Conservation (phyloP, 2,329 filamentous ascomycete genomes). For the Sclerotinia subarctica region DNA sequence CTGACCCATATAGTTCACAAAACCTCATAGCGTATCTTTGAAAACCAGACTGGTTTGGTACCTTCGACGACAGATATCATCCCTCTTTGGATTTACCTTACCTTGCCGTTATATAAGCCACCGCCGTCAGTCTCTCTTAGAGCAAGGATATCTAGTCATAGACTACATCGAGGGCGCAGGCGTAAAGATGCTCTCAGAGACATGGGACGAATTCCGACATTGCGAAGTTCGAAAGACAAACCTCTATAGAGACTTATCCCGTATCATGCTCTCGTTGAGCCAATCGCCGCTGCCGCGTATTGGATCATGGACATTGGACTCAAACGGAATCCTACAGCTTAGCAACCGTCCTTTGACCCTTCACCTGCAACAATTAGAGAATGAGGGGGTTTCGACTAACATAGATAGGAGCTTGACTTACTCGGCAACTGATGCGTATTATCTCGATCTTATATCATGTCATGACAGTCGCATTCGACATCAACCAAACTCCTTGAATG, state of each 20-base stretch:
- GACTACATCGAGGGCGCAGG: slow-evolving; percentile 6
- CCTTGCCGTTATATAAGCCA: slow-evolving; percentile 12
- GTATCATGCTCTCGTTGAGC: slow-evolving; percentile 12
- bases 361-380: slow-evolving; percentile 38
- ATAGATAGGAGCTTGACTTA: slow-evolving; percentile 39
- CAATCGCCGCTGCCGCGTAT: slow-evolving; percentile 9
- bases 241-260: slow-evolving; percentile 12
- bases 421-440: slow-evolving; percentile 33
- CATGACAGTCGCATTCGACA: slow-evolving; percentile 40
- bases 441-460: slow-evolving; percentile 37
- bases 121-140: slow-evolving; percentile 19
- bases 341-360: slow-evolving; percentile 40
- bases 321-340: slow-evolving; percentile 34
- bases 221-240: slow-evolving; percentile 3
- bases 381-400: slow-evolving; percentile 37
- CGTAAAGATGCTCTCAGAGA: slow-evolving; percentile 22
- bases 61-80: slow-evolving; percentile 5
- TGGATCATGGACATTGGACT: slow-evolving; percentile 11
- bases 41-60: slow-evolving; percentile 30
- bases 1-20: slow-evolving; percentile 24
- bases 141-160: slow-evolving; percentile 26
- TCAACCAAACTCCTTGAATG: slow-evolving; percentile 39
- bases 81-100: neutral
- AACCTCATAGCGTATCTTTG: slow-evolving; percentile 24
- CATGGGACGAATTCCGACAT: neutral